phyloP scores from a whole-genome alignment of 1,139 yeast species.

The Geotrichum histeridarum region DNA sequence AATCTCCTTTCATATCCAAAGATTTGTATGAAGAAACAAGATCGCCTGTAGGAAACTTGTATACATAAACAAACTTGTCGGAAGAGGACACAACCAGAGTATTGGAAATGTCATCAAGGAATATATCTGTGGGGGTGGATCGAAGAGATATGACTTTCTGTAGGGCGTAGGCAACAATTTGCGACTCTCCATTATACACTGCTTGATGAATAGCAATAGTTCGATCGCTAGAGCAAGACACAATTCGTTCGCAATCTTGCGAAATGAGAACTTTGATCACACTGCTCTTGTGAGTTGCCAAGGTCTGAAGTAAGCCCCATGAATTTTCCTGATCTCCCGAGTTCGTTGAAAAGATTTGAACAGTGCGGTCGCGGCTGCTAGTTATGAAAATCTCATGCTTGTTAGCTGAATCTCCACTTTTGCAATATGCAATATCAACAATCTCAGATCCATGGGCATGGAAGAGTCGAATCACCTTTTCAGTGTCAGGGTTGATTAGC shows the following conservation, averaged over 20 bases:
- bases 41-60: conserved; percentile 40
- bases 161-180: conserved; percentile 31
- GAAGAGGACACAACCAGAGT: conserved; percentile 47
- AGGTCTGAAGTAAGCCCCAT: conserved; percentile 55
- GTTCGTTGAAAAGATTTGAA: conserved; percentile 45
- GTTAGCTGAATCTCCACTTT: conserved; percentile 7
- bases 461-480: conserved; percentile 13
- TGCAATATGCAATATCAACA: conserved; percentile 26
- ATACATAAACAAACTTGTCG: conserved; percentile 48
- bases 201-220: conserved; percentile 51
- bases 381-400: conserved; percentile 23
- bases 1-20: conserved; percentile 27
- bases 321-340: conserved; percentile 16
- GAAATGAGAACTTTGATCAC: conserved; percentile 40
- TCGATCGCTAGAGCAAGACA: conserved; percentile 57
- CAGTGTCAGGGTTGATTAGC: conserved; percentile 10
- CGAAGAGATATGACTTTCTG: conserved; percentile 50
- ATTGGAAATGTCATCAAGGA: conserved; percentile 34
- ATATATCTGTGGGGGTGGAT: conserved; percentile 44
- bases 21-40: conserved; percentile 43
- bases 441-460: conserved; percentile 32
- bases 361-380: conserved; percentile 56
- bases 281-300: conserved; percentile 55
- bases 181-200: conserved; percentile 19
- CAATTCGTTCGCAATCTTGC: conserved; percentile 37